Evolutionary conservation across 805 yeast genomes (phyloP), one percentile per base, ranked within the genome.

Genomic region (Candida loeiensis): DNA sequence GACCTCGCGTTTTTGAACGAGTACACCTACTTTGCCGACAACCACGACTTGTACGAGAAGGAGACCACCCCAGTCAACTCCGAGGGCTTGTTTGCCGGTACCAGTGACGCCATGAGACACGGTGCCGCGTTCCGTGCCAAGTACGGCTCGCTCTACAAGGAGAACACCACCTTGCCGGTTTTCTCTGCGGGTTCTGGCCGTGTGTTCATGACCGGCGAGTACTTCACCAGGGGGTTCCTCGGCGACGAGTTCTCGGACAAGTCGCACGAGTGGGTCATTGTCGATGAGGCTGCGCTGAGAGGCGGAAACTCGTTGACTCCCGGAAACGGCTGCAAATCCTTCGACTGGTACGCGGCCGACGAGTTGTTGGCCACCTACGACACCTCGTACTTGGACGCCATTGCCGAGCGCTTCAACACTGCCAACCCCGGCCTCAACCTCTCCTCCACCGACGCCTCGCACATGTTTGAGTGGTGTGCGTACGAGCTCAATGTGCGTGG

Each of bases 401-500:
- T 86, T 22, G 74, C 80, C 5, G 56, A 56, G 13, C 72, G 95
- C 51, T 63, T 85, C 37, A 74, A 74, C 50, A 56, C 56, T 31
- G 66, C 71, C 35, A 77, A 85, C 41, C 77, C 78, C 3, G 83
- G 80, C 2, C 53, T 68, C 43, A 64, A 77, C 48, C 46, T 86
- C 41, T 71, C 80, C 3, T 53, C 66, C 2, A 51, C 56, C 24
- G 91, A 86, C 50, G 74, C 80, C 18, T 60, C 56, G 33, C 59
- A 59, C 18, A 53, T 85, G 46, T 79, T 82, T 51, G 64, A 69
- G 6, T 72, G 79, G 63, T 85, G 95, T 62, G 88, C 86, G 3
- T 86, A 71, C 55, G 95, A 86, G 60, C 63, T 84, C 35, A 85
- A 84, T 40, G 84, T 78, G 9, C 69, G 69, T 43, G 95, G 95